Evolutionary conservation across 1,139 yeast genomes (phyloP).

Genomic region (Suhomyces bolitotheri): DNA sequence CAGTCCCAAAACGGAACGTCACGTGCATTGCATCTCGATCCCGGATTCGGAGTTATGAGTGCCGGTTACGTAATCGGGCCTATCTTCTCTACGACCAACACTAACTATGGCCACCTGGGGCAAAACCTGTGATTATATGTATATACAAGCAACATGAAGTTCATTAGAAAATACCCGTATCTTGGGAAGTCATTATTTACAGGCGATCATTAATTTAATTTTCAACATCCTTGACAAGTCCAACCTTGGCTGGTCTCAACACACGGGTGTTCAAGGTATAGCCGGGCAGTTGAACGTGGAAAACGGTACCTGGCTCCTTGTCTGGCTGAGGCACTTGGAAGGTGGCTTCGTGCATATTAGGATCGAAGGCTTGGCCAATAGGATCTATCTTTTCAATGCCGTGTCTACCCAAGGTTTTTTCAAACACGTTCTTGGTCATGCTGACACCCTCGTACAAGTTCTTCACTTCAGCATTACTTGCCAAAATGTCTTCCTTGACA

Average conservation of each 20-base stretch:
- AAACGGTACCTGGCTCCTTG: slow-evolving; percentile 89
- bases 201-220: slow-evolving; percentile 13
- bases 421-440: slow-evolving; percentile 87
- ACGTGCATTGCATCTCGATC: too few species aligned
- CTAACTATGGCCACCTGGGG: too few species aligned
- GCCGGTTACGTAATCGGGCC: too few species aligned
- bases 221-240: slow-evolving; percentile 67
- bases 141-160: slow-evolving; percentile 11
- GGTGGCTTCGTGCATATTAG: slow-evolving; percentile 90
- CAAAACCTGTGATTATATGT: slow-evolving; percentile 11
- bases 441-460: slow-evolving; percentile 86
- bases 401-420: slow-evolving; percentile 77
- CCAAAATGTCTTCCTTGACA: slow-evolving; percentile 65
- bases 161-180: too few species aligned
- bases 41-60: too few species aligned
- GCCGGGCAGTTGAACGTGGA: slow-evolving; percentile 92
- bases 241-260: slow-evolving; percentile 95
- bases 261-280: slow-evolving; percentile 85
- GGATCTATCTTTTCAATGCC: slow-evolving; percentile 85
- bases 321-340: slow-evolving; percentile 87
- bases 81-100: too few species aligned
- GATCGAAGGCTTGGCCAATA: slow-evolving; percentile 82
- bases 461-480: slow-evolving; percentile 61
- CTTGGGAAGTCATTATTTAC: slow-evolving; percentile 12
- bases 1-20: too few species aligned